Conservation (phyloP, 1,284 basidiomycete genomes). For the Anthracocystis panici-leucophaei region DNA sequence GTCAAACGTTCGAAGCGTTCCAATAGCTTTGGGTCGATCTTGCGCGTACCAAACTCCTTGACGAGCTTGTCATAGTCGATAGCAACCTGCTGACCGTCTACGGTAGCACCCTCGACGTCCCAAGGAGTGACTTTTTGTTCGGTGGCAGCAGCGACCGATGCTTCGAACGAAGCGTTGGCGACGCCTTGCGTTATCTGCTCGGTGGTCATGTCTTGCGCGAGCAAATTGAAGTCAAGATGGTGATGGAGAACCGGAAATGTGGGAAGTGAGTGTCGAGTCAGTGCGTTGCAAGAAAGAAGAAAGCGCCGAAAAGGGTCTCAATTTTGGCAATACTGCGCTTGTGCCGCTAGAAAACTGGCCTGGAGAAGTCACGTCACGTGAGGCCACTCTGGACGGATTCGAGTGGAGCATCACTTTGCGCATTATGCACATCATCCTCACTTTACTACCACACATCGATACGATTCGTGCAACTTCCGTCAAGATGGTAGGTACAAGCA, state of each 20-base stretch:
- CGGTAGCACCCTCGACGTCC: slow-evolving; percentile 94
- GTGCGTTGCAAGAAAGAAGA: slow-evolving; percentile 15
- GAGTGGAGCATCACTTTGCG: slow-evolving; percentile 29
- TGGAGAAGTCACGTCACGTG: slow-evolving; percentile 26
- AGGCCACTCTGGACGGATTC: slow-evolving; percentile 2
- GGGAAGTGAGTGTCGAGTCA: slow-evolving; percentile 13
- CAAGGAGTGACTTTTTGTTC: slow-evolving; percentile 93
- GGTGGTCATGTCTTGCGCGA: slow-evolving; percentile 23
- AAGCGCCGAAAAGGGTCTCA: slow-evolving; percentile 24
- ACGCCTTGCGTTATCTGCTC: slow-evolving; percentile 53
- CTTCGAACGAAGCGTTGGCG: slow-evolving; percentile 49
- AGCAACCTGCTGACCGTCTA: slow-evolving; percentile 81
- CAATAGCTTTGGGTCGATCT: slow-evolving; percentile 82
- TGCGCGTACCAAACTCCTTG: slow-evolving; percentile 90
- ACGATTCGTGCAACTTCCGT: slow-evolving; percentile 1
- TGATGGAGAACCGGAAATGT: background rate
- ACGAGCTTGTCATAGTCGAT: slow-evolving; percentile 96
- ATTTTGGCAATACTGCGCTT: slow-evolving; percentile 1
- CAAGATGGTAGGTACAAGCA: slow-evolving; percentile 32
- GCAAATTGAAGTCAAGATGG: background rate
- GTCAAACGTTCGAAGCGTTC: slow-evolving; percentile 92
- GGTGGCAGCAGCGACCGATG: slow-evolving; percentile 41
- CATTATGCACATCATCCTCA: slow-evolving; percentile 6
- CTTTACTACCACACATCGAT: background rate
- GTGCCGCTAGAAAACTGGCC: slow-evolving; percentile 5